Conservation (phyloP, 2,329 filamentous ascomycete genomes). For the Xylaria sp. region DNA sequence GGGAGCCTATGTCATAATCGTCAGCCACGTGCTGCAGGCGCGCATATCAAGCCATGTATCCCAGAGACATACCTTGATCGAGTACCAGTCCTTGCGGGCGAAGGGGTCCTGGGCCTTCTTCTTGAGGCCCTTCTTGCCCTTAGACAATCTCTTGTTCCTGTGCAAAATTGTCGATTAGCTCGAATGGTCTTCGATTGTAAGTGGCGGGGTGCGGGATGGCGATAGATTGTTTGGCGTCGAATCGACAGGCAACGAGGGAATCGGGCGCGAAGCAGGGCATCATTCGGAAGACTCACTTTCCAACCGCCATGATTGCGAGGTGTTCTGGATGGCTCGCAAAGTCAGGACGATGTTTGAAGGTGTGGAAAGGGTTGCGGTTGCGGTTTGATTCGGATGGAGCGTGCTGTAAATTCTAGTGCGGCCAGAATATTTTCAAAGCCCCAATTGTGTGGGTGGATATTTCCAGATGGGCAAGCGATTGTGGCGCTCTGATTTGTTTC, state of each 20-base stretch:
- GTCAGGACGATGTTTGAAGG: conserved; percentile 41
- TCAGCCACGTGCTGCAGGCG: conserved; percentile 33
- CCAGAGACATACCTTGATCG: conserved; percentile 75
- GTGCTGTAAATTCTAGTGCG: conserved; percentile 39
- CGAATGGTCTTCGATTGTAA: conserved; percentile 23
- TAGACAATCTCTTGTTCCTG: conserved; percentile 99
- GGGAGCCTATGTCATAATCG: conserved; percentile 67
- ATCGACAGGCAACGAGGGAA: conserved; percentile 22
- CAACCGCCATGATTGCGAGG: conserved; percentile 80
- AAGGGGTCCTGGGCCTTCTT: conserved; percentile 99
- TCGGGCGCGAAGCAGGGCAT: conserved; percentile 23
- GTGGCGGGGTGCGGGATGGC: conserved; percentile 31
- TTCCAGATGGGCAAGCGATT: conserved; percentile 33
- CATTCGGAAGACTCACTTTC: conserved; percentile 63
- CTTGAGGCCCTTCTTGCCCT: conserved; percentile 99
- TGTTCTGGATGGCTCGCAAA: conserved; percentile 46
- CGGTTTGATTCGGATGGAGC: conserved; percentile 39
- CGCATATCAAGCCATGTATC: not conserved
- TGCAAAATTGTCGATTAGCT: conserved; percentile 41
- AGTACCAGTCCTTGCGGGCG: conserved; percentile 99
- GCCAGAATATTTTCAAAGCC: conserved; percentile 40
- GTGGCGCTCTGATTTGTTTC: conserved; percentile 22
- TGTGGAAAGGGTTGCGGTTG: conserved; percentile 38
- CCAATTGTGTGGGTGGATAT: conserved; percentile 40
- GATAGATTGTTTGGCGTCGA: conserved; percentile 20